These are phyloP conservation scores for Apiospora arundinis DNA, from an alignment of 2,329 filamentous ascomycete genomes.

Conservation along the genomic window DNA sequence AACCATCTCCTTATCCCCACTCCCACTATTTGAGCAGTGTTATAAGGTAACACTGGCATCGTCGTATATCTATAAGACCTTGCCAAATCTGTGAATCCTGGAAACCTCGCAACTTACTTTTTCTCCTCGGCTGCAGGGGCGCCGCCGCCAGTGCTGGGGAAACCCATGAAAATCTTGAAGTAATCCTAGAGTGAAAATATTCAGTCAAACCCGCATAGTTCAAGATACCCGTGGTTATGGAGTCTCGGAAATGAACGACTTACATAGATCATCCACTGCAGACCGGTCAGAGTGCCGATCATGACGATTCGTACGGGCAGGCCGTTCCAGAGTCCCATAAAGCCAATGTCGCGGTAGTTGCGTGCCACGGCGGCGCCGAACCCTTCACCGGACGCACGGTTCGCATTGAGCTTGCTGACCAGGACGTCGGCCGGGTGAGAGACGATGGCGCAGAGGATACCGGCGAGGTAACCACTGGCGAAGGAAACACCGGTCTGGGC, in stretches of 20 bases:
- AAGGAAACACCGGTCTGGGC: slow-evolving; percentile 89
- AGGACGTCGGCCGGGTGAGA: slow-evolving; percentile 86
- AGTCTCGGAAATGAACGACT: slow-evolving; percentile 38
- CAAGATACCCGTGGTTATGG: background rate
- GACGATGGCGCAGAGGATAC: slow-evolving; percentile 85
- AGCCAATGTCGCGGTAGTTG: slow-evolving; percentile 88
- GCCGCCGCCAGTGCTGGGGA: slow-evolving; percentile 80
- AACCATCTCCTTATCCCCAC: background rate
- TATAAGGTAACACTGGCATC: background rate
- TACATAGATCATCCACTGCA: slow-evolving; percentile 94
- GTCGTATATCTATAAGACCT: background rate
- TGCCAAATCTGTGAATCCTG: background rate
- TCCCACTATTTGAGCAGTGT: background rate
- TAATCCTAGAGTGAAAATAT: slow-evolving; percentile 63
- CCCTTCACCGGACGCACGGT: slow-evolving; percentile 76
- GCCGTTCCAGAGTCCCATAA: slow-evolving; percentile 89
- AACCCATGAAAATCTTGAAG: slow-evolving; percentile 89
- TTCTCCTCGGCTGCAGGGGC: slow-evolving; percentile 53
- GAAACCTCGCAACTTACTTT: slow-evolving; percentile 23
- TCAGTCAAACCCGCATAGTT: background rate
- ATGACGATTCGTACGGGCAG: slow-evolving; percentile 86
- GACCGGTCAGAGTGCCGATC: slow-evolving; percentile 81
- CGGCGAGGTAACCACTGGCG: slow-evolving; percentile 81
- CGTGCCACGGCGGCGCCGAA: slow-evolving; percentile 77
- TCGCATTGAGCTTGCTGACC: slow-evolving; percentile 90